These are phyloP conservation scores for Leucoagaricus sp. DNA, from an alignment of 1,284 basidiomycete species.

Conservation along the genomic window DNA sequence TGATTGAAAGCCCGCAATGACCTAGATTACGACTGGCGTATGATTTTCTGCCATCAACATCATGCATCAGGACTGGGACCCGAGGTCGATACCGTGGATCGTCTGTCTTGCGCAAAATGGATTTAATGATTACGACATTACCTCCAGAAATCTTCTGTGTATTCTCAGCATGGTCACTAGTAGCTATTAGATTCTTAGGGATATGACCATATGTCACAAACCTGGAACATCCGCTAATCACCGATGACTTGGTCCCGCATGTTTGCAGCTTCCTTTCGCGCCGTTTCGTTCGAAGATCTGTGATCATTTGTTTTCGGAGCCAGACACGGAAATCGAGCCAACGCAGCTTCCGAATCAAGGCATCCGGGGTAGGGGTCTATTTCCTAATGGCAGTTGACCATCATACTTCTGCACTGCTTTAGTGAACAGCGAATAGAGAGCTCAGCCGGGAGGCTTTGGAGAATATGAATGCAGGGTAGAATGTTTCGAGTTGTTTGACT, in stretches of 20 bases:
- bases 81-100: not conserved
- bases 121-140: not conserved
- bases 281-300: not conserved
- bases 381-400: not conserved
- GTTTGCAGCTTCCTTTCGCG: not conserved
- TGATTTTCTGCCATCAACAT: not conserved
- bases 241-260: not conserved
- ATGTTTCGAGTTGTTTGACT: constrained; percentile 25
- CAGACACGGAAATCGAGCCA: not conserved
- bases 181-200: not conserved
- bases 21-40: not conserved
- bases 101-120: not conserved
- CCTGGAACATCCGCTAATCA: not conserved
- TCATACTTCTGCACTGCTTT: not conserved
- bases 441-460: constrained; percentile 9
- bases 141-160: not conserved
- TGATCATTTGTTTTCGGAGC: not conserved
- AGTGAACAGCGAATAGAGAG: not conserved
- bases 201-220: not conserved
- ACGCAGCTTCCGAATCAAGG: constrained; percentile 2
- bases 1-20: too few relatives aligned
- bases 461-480: not conserved
- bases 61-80: not conserved
- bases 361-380: not conserved
- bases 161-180: not conserved